Base-by-base conservation (phyloP, 2,329 filamentous ascomycete species). In the Alternaria dauci region DNA sequence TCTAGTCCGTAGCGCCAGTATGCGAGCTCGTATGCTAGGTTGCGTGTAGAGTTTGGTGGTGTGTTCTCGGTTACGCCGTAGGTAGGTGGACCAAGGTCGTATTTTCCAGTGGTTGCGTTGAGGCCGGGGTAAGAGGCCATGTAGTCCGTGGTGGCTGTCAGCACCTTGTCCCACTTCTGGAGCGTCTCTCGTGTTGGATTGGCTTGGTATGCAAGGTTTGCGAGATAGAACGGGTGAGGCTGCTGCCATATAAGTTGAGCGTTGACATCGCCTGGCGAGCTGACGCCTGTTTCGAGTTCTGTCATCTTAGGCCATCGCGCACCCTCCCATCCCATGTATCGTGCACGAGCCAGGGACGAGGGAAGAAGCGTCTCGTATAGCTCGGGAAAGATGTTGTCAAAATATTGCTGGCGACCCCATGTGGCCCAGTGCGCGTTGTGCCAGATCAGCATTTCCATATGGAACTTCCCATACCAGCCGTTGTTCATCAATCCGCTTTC, bases 1-100 rank as follows among this genome's bases (percentile, higher is more conserved):
- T 85, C 81, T 26, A 88, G 78, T 1, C 86, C 86, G 58, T 87
- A 88, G 9, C 83, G 80, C 86, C 85, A 88, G 71, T 88, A 88
- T 8, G 85, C 83, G 4, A 80, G 75, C 73, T 88, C 86, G 57
- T 88, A 88, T 0, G 85, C 82, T 34, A 86, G 82, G 64, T 88
- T 87, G 2, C 82, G 72, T 0, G 85, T 88, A 0, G 68, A 75
- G 54, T 87, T 86, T 1, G 86, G 84, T 9, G 81, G 80, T 0
- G 86, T 88, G 62, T 87, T 88, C 67, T 36, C 32, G 43, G 83
- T 82, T 5, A 83, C 80, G 0, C 81, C 81, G 59, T 84, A 82
- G 20, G 82, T 58, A 4, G 83, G 83, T 3, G 82, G 82, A 0
- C 83, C 82, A 2, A 85, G 77, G 48, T 85, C 86, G 63, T 86